Evolutionary conservation across 495 filamentous ascomycete species (phyloP), one percentile per base, ranked within the genome.

Genomic region (Mytilinidion resinicola): DNA sequence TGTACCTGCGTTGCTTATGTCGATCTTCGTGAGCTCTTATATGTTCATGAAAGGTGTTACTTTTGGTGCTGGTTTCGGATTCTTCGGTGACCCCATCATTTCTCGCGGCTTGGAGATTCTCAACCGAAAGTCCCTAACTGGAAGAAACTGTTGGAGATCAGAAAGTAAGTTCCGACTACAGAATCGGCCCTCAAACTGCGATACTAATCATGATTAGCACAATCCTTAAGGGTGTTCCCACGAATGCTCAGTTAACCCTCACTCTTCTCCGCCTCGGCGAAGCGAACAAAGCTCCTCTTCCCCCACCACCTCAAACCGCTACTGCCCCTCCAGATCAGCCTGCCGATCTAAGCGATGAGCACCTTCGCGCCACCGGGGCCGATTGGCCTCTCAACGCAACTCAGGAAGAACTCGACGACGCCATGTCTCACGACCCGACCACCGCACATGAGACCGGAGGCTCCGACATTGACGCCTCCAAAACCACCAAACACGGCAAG

Each of bases 181-280:
- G 15, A 6, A 1, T 10, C 46, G 38, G 25, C 64, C n/a, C 19
- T 14, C 36, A 25, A n/a, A 37, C 21, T 20, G 34, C 34, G 33
- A 21, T 3, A 8, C 57, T 30, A 60, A 57, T 14, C 55, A 60
- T 38, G 67, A 57, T 19, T 50, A 90, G 85, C 65, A 88, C 85
- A 4, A 62, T 95, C 3, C 82, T 96, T 51, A 85, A 87, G 65
- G 88, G 87, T n/a, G 82, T 91, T 38, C 90, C 90, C 0, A 95
- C 90, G 3, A 93, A 95, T 66, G 89, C 89, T 15, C 90, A 95
- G 62, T 77, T 96, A 12, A 88, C 90, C 0, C 70, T 96, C 46
- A 95, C 90, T 4, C 79, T 95, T 11, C 85, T 96, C 25, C 86
- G 91, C 38, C 84, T 91, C 53, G 89, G 90, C 51, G 90, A 95